phyloP scores from a whole-genome alignment of 371 early-diverging fungal genomes.

The Encephalitozoon hellem region DNA sequence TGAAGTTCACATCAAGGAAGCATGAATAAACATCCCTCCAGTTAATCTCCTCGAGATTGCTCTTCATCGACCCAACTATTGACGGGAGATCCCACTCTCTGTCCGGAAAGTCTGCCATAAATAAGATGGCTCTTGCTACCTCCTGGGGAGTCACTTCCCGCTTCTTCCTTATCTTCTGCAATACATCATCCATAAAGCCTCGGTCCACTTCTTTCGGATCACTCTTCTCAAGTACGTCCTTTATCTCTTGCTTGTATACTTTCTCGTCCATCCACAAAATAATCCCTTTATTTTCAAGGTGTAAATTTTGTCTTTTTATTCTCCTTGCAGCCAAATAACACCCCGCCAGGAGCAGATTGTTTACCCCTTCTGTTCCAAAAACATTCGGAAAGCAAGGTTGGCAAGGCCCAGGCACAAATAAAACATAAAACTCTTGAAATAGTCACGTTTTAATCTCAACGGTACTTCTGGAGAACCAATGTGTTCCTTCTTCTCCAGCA shows the following conservation, averaged over 20 bases:
- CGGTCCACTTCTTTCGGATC: constrained; percentile 11
- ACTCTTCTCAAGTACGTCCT: constrained; percentile 15
- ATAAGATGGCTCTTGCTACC: constrained; percentile 44
- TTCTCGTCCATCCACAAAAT: constrained; percentile 7
- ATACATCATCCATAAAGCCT: not conserved
- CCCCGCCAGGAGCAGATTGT: not conserved
- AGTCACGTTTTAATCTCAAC: constrained; percentile 4
- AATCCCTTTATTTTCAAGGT: not conserved
- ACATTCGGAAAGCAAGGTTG: not conserved
- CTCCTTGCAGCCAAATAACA: not conserved
- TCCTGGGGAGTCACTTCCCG: constrained; percentile 34
- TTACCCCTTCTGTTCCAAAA: not conserved
- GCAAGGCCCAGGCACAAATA: not conserved
- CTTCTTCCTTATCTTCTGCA: constrained; percentile 19
- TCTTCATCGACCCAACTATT: constrained; percentile 37
- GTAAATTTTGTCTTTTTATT: not conserved
- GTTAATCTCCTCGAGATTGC: constrained; percentile 31
- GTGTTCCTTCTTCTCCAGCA: constrained; percentile 63
- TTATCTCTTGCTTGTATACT: not conserved
- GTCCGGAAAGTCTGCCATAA: constrained; percentile 39
- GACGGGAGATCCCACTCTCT: constrained; percentile 35
- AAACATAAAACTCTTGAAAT: not conserved
- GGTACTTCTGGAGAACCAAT: constrained; percentile 10
- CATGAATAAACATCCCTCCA: constrained; percentile 49
- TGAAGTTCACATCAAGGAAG: constrained; percentile 33